These are phyloP conservation scores for Marchantia polymorpha DNA, from an alignment of 225 moss, liverwort and hornwort genomes.

Conservation along the genomic window DNA sequence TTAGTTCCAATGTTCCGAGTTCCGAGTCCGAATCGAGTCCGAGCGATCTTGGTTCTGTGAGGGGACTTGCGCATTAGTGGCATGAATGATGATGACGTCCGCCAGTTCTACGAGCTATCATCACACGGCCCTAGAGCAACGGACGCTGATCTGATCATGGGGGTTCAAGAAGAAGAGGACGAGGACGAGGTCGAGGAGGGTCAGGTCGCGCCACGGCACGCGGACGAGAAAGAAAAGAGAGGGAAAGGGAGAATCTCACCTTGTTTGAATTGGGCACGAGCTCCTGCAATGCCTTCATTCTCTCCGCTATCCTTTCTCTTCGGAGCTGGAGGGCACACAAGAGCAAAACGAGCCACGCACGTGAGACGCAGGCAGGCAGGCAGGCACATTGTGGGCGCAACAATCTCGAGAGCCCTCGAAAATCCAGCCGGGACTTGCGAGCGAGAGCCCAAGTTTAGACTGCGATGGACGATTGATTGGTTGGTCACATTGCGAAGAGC, in stretches of 20 bases:
- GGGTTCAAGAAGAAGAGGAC: neutral
- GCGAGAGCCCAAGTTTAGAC: neutral
- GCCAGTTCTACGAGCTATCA: neutral
- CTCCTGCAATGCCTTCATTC: slow-evolving; percentile 98
- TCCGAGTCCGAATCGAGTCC: neutral
- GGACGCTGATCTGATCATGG: neutral
- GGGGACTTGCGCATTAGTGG: neutral
- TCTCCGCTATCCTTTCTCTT: slow-evolving; percentile 94
- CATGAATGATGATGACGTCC: neutral
- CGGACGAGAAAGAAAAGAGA: neutral
- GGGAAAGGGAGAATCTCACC: slow-evolving; percentile 35
- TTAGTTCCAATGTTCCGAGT: neutral
- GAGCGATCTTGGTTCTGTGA: neutral
- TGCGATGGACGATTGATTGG: neutral
- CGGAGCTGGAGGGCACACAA: slow-evolving; percentile 55
- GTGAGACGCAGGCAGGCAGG: neutral
- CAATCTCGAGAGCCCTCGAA: neutral
- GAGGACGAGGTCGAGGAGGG: neutral
- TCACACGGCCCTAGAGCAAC: neutral
- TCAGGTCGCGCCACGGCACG: too few relatives aligned
- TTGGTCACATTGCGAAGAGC: neutral
- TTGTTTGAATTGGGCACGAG: slow-evolving; percentile 98
- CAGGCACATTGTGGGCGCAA: neutral
- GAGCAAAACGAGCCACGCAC: neutral
- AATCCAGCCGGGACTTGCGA: neutral